Base-by-base conservation (phyloP, 352 stramenopile genomes). In the Globisporangium cystogenes region DNA sequence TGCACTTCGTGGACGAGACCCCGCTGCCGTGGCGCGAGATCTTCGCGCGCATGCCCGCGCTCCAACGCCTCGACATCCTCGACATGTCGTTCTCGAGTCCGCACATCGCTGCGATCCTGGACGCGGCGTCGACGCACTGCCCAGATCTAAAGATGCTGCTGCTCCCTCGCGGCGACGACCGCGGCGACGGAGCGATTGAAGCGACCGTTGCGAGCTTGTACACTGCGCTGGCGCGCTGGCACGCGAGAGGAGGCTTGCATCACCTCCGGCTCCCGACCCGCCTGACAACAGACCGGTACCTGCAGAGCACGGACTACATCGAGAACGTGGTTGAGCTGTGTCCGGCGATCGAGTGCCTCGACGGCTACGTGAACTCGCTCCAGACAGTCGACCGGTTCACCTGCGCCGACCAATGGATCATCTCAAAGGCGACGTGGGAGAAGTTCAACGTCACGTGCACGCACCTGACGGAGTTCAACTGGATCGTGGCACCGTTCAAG, bases 401-500 rank as follows among this genome's bases (percentile, higher is more conserved):
- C 1, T 82, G 72, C 40, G 67, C 82, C 45, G 74, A 85, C 56
- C 65, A 82, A 49, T 85, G 74, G 74, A 57, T 70, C 15, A 44
- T 85, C 4, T 67, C 62, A 4, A 45, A 67, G 4, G 60, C 67
- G 1, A 57, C 60, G 15, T 86, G 74, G 74, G 59, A 69, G 21
- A 47, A 47, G 12, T 86, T 86, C 36, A 79, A 68, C 45, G 46
- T 26, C 4, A 59, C 55, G 10, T 83, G 74, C 24, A 53, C 60
- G 8, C 39, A 70, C 7, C 46, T 86, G 31, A 65, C 64, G 2
- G 72, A 83, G 57, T 86, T 86, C 56, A 83, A 83, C 52, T 83
- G 73, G 70, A 62, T 60, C 0, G 70, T 82, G 26, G 72, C 76
- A 20, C 75, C 75, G 12, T 82, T 78, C 43, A 69, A 60, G 0